Percentiles rank a stretch among this genome's conserved stretches.
These are phyloP conservation scores for Ilyonectria mors-panacis DNA, from an alignment of 2,329 filamentous ascomycete genomes.

Conservation along the genomic window DNA sequence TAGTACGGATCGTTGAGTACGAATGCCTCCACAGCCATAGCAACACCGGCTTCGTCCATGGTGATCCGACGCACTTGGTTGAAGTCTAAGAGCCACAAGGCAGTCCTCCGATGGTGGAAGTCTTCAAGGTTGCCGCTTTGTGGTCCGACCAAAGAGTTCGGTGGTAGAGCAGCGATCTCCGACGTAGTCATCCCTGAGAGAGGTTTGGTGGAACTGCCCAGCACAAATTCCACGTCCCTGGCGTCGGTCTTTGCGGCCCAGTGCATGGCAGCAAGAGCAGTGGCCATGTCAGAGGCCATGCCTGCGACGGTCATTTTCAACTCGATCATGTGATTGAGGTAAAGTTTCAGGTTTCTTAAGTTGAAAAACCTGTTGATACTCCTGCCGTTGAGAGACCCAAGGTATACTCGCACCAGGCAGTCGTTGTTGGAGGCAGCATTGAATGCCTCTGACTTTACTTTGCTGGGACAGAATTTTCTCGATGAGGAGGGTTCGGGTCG, in stretches of 20 bases:
- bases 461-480: conserved; percentile 35
- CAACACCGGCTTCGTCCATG: conserved; percentile 41
- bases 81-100: conserved; percentile 52
- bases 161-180: background rate
- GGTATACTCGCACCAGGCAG: conserved; percentile 42
- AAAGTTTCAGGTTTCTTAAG: conserved; percentile 52
- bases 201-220: conserved; percentile 41
- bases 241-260: conserved; percentile 50
- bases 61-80: conserved; percentile 46
- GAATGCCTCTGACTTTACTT: conserved; percentile 19
- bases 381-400: conserved; percentile 29
- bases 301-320: conserved; percentile 40
- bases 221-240: conserved; percentile 51
- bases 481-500: conserved; percentile 40
- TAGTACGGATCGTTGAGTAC: conserved; percentile 45
- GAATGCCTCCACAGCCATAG: conserved; percentile 36
- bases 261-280: conserved; percentile 51
- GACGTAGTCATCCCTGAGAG: background rate
- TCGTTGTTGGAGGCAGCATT: conserved; percentile 38
- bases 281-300: conserved; percentile 43
- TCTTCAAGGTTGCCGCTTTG: conserved; percentile 23
- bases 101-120: conserved; percentile 20
- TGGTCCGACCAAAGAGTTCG: background rate
- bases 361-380: conserved; percentile 39
- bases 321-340: conserved; percentile 49